Percentiles rank a stretch among this genome's conserved stretches.
phyloP scores from a whole-genome alignment of 352 stramenopile genomes.

The Phytophthora podocarpi region DNA sequence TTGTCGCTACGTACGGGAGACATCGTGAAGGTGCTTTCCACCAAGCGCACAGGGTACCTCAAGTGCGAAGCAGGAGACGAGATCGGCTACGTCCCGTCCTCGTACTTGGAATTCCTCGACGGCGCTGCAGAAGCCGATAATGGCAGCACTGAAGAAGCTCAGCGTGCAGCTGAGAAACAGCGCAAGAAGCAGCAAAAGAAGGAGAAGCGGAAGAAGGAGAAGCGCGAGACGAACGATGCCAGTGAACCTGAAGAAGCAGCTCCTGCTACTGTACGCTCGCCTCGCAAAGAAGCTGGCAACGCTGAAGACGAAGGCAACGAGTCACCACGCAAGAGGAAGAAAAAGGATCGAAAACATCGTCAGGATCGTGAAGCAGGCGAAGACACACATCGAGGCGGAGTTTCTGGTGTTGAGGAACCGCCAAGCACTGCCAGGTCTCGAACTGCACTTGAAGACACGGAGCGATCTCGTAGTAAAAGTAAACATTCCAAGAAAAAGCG shows the following conservation, averaged over 20 bases:
- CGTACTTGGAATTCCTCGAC: slow-evolving; percentile 85
- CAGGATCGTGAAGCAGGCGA: slow-evolving; percentile 28
- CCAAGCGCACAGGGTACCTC: slow-evolving; percentile 81
- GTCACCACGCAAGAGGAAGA: slow-evolving; percentile 70
- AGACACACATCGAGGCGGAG: slow-evolving; percentile 15
- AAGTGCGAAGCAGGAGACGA: slow-evolving; percentile 80
- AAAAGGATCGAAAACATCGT: slow-evolving; percentile 58
- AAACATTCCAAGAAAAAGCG: slow-evolving; percentile 65
- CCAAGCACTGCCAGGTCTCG: slow-evolving; percentile 24
- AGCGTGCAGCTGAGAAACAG: slow-evolving; percentile 50
- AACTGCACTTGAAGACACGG: slow-evolving; percentile 33
- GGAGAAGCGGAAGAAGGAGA: slow-evolving; percentile 59
- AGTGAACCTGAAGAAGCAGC: slow-evolving; percentile 49
- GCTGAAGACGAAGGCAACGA: slow-evolving; percentile 37
- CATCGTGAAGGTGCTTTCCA: slow-evolving; percentile 75
- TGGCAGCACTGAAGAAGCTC: slow-evolving; percentile 21
- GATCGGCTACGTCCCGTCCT: slow-evolving; percentile 80
- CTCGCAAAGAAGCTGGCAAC: slow-evolving; percentile 45
- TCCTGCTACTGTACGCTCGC: slow-evolving; percentile 32
- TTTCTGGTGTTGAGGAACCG: slow-evolving; percentile 13
- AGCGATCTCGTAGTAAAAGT: slow-evolving; percentile 42
- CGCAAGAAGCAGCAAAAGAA: slow-evolving; percentile 74
- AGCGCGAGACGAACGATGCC: slow-evolving; percentile 24
- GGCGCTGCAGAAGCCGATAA: slow-evolving; percentile 19
- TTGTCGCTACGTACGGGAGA: slow-evolving; percentile 65